These are phyloP conservation scores for Favolaschia claudopus DNA, from an alignment of 768 basidiomycete genomes.

Conservation along the genomic window DNA sequence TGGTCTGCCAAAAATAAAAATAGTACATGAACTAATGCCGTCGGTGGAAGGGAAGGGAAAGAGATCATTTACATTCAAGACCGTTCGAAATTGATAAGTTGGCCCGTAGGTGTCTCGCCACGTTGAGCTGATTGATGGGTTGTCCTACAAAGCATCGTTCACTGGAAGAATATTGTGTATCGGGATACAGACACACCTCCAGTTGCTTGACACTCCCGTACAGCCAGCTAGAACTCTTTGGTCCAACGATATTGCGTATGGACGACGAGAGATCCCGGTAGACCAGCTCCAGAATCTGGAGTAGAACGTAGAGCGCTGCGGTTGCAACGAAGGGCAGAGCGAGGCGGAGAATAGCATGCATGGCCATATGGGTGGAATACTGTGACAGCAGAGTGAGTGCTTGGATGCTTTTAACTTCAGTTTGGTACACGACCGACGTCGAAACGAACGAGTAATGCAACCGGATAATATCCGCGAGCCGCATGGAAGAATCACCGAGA, in stretches of 20 bases:
- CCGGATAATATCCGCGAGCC: too few species aligned
- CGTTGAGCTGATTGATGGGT: background rate
- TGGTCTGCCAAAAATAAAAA: background rate
- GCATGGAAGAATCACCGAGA: too few species aligned
- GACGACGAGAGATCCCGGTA: background rate
- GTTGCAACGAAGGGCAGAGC: background rate
- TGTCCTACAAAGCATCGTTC: background rate
- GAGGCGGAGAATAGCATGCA: background rate
- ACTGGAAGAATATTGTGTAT: too few species aligned
- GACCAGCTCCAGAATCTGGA: background rate
- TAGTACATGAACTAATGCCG: background rate
- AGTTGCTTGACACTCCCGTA: slow-evolving; percentile 8
- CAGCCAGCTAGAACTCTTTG: background rate
- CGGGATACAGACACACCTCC: background rate
- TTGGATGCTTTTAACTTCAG: too few species aligned
- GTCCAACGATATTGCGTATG: background rate
- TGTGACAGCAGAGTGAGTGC: too few species aligned
- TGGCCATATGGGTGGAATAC: too few species aligned
- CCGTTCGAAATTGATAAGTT: slow-evolving; percentile 3
- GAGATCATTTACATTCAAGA: too few species aligned
- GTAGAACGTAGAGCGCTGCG: background rate
- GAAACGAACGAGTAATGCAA: too few species aligned
- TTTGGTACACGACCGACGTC: too few species aligned
- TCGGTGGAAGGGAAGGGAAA: too few species aligned
- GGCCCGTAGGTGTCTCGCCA: slow-evolving; percentile 4